Percentiles rank a stretch among this genome's conserved stretches.
Evolutionary conservation across 345 rosid genomes (phyloP).

Genomic region (Arabis hirsuta): DNA sequence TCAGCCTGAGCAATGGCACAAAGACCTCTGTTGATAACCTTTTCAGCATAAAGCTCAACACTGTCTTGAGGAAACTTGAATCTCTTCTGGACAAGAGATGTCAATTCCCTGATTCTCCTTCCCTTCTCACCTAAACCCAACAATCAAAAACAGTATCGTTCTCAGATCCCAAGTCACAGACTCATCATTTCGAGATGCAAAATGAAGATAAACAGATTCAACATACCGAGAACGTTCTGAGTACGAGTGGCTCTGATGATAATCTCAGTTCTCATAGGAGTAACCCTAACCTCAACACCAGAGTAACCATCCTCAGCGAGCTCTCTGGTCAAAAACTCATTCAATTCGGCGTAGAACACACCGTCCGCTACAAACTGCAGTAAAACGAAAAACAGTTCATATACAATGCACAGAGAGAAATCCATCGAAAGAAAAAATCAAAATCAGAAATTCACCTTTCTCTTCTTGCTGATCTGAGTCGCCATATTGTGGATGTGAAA

Average conservation of each 20-base stretch:
- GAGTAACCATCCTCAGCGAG: slow-evolving; percentile 96
- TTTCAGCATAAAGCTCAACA: slow-evolving; percentile 84
- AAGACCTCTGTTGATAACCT: slow-evolving; percentile 76
- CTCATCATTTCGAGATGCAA: not conserved
- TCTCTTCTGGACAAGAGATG: slow-evolving; percentile 73
- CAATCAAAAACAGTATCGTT: not conserved
- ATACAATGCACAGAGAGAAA: not conserved
- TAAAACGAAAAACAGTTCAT: not conserved
- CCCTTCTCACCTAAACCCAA: slow-evolving; percentile 65
- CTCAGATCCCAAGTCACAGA: not conserved
- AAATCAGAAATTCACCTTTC: slow-evolving; percentile 56
- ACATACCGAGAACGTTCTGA: slow-evolving; percentile 79
- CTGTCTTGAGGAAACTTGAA: slow-evolving; percentile 76
- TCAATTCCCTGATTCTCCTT: slow-evolving; percentile 78
- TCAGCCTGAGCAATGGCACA: slow-evolving; percentile 95
- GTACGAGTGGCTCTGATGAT: slow-evolving; percentile 90
- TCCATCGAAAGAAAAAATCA: not conserved
- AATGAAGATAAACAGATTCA: not conserved
- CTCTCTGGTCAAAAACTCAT: slow-evolving; percentile 75
- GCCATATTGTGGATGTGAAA: slow-evolving; percentile 45
- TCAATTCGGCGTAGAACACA: slow-evolving; percentile 78
- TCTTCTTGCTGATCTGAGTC: slow-evolving; percentile 82
- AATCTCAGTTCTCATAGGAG: slow-evolving; percentile 90
- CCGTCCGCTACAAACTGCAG: slow-evolving; percentile 80
- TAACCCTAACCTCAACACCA: slow-evolving; percentile 85